Base-by-base conservation (phyloP, 306 rosid species). In the Elaeagnus macrophylla region DNA sequence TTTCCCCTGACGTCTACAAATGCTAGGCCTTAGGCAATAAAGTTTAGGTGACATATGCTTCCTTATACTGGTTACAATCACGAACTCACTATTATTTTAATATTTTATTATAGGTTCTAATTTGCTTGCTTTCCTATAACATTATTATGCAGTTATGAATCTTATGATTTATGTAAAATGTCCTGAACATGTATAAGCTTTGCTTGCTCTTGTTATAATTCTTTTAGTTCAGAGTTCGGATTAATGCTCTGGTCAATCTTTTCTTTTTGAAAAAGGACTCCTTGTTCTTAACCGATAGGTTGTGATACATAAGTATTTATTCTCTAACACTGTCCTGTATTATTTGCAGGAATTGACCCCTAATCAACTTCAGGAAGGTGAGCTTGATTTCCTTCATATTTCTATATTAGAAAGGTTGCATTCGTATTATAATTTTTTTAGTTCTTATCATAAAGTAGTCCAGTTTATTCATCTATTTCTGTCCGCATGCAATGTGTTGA, bases 311-410 rank as follows among this genome's bases (percentile, higher is more conserved):
- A 37, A 17, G 36, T 48, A 41, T 49, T 6, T 13, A 13, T 37
- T 14, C 55, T 46, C 70, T 61, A 64, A 51, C 49, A 38, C 16
- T 41, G 60, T 75, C 57, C 50, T 62, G 60, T 75, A 18, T 71
- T 63, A 56, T 63, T 74, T 70, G 75, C 86, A 90, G 97, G 95
- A 86, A 65, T 80, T 90, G 74, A 81, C 95, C 41, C 95, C 97
- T 37, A 84, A 73, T 59, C 94, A 90, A 71, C 86, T 90, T 45
- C 94, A 90, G 77, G 90, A 86, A 14, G 95, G 97, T 90, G 70
- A 72, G 86, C 63, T 39, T 39, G 32, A 19, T 40, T 51, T 47
- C 53, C 4, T 60, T 72, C 43, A 32, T 14, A 50, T 47, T 50
- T 60, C 70, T 44, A 37, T 14, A 47, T 44, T 12, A 60, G 17